Conservation (phyloP, 2,329 filamentous ascomycete genomes). For the Thielaviopsis cerberus region DNA sequence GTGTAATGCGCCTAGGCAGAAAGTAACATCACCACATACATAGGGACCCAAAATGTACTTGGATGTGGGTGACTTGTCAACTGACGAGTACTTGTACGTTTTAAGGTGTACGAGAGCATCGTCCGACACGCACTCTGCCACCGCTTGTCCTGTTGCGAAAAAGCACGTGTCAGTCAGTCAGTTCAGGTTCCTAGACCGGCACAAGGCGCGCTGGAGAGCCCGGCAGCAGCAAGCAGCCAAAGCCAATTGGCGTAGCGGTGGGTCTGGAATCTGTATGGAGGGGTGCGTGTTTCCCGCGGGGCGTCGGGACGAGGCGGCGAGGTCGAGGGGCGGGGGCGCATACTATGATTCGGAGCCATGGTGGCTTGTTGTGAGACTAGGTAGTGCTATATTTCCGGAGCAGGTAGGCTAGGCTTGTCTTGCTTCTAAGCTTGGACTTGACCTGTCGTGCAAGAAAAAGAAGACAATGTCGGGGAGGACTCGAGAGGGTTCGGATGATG, state of each 20-base stretch:
- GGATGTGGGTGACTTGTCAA: slow-evolving; percentile 88
- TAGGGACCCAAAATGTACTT: slow-evolving; percentile 89
- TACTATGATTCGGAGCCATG: slow-evolving; percentile 12
- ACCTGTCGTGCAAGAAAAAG: too few relatives aligned
- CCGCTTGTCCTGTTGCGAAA: slow-evolving; percentile 26
- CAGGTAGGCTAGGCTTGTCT: too few relatives aligned
- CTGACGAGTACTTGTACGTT: slow-evolving; percentile 90
- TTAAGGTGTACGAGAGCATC: slow-evolving; percentile 82
- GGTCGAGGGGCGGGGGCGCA: background rate
- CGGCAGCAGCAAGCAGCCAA: background rate
- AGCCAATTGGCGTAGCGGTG: background rate
- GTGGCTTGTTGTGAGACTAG: background rate
- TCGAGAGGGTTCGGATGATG: background rate
- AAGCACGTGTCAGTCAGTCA: slow-evolving; percentile 2
- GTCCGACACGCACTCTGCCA: slow-evolving; percentile 62
- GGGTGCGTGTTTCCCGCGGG: too few relatives aligned
- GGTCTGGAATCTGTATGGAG: background rate
- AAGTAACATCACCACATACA: slow-evolving; percentile 52
- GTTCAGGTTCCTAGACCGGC: too few relatives aligned
- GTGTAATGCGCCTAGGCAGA: slow-evolving; percentile 2
- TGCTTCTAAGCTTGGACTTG: too few relatives aligned
- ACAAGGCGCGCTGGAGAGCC: too few relatives aligned
- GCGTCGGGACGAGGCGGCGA: background rate
- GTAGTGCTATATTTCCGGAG: too few relatives aligned
- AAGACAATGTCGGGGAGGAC: too few relatives aligned